Base-by-base conservation (phyloP, 805 yeast species). In the Barnettozyma sucrosica region DNA sequence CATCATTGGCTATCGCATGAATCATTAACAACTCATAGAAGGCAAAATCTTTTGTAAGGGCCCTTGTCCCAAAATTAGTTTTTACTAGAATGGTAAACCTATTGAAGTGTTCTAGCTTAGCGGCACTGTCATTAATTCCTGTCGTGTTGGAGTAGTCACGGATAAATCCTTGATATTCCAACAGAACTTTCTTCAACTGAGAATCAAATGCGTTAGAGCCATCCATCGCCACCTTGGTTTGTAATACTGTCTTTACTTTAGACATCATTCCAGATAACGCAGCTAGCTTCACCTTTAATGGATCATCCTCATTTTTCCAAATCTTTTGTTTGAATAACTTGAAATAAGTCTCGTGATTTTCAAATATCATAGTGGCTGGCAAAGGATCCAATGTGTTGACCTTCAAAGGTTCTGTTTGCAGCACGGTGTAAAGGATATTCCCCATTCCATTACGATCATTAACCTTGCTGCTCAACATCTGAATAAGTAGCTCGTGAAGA, bases 21-120 rank as follows among this genome's bases (percentile, higher is more conserved):
- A 18, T 10, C 8, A 53, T n/a, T 8, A 54, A 28, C 6, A 34
- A 23, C 19, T 50, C 28, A 40, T 53, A 54, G 32, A 54, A 49
- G 45, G 52, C 51, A 38, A 23, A 46, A 9, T 37, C n/a, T 7
- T 30, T 24, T 10, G 26, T n/a, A 2, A 42, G 19, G 18, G 42
- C 38, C 48, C 48, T 26, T 19, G 14, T n/a, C 4, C 60, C 59
- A 41, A 59, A 54, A 14, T 51, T 52, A 2, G 55, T 43, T 43
- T 52, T 57, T 5, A 56, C 10, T 7, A 55, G 30, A 4, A 52
- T 37, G 3, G 54, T 39, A 16, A 47, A 46, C 23, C 52, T 52
- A 26, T 52, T 55, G 25, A 59, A 39, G 33, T 50, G 46, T 30
- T 51, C 57, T 25, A 52, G 20, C 36, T 32, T 46, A 9, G 33